phyloP scores from a whole-genome alignment of 345 rosid genomes.

The Pseudoturritis turrita region DNA sequence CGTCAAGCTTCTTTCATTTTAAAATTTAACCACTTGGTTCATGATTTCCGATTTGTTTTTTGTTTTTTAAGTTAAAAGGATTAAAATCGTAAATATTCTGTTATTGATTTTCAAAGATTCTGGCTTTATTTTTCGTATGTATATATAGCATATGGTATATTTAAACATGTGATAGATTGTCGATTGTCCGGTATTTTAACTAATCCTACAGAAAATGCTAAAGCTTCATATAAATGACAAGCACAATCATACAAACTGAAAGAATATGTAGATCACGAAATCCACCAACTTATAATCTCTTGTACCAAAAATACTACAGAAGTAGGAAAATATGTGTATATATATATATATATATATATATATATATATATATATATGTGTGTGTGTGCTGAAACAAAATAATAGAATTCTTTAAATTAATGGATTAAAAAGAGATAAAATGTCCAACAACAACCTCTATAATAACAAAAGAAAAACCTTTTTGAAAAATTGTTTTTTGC shows the following conservation, averaged over 20 bases:
- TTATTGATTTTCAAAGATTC: not conserved
- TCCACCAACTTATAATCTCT: slow-evolving; percentile 26
- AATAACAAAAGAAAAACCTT: not conserved
- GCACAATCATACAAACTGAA: slow-evolving; percentile 31
- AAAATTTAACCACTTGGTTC: not conserved
- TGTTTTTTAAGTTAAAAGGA: no score
- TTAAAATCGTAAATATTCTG: not conserved
- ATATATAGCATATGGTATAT: slow-evolving; percentile 6
- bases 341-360: no score
- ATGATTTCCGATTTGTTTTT: no score
- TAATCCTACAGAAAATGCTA: slow-evolving; percentile 31
- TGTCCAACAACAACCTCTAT: not conserved
- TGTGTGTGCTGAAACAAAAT: not conserved
- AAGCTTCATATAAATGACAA: slow-evolving; percentile 28
- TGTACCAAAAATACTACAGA: not conserved
- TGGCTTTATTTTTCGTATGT: not conserved
- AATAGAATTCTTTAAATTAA: not conserved
- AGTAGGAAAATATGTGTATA: not conserved
- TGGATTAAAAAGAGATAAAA: not conserved
- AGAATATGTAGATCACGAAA: slow-evolving; percentile 33
- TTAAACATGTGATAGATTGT: slow-evolving; percentile 13
- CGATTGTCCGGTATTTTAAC: slow-evolving; percentile 16
- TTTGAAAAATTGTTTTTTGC: not conserved
- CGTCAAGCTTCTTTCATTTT: not conserved
- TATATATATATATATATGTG: not conserved